A percentile compares a stretch with the other conserved stretches of the same genome.
These are phyloP conservation scores for Suillus sp. DNA, from an alignment of 768 basidiomycete species.

Conservation along the genomic window DNA sequence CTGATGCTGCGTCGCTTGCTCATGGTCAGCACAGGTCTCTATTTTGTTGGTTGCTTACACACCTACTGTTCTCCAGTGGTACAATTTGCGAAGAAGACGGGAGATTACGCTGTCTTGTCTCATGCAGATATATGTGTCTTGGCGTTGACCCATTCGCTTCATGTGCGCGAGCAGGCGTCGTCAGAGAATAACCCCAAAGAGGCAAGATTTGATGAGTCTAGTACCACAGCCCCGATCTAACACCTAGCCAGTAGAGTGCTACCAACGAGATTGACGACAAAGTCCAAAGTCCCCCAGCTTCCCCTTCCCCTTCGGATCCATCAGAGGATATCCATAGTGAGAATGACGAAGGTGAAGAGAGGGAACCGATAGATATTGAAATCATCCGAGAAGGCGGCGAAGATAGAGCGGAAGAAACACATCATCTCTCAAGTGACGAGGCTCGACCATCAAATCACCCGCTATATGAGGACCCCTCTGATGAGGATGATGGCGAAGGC, in stretches of 20 bases:
- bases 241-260: neutral
- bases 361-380: slow-evolving; percentile 50
- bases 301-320: slow-evolving; percentile 19
- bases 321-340: slow-evolving; percentile 13
- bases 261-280: neutral
- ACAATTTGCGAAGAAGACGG: slow-evolving; percentile 91
- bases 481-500: slow-evolving; percentile 81
- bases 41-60: slow-evolving; percentile 12
- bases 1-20: slow-evolving; percentile 68
- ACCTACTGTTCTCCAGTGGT: slow-evolving; percentile 57
- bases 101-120: slow-evolving; percentile 92
- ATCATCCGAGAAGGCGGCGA: slow-evolving; percentile 37
- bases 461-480: slow-evolving; percentile 75
- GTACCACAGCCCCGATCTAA: neutral
- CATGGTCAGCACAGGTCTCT: slow-evolving; percentile 46
- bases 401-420: slow-evolving; percentile 13
- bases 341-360: slow-evolving; percentile 16
- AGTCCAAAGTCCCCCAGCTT: neutral
- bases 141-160: slow-evolving; percentile 82
- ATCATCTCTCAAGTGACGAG: neutral
- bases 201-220: slow-evolving; percentile 15
- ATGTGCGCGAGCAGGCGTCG: slow-evolving; percentile 49
- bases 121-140: slow-evolving; percentile 89
- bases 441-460: slow-evolving; percentile 28
- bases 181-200: slow-evolving; percentile 32